phyloP scores from a whole-genome alignment of 2,329 filamentous ascomycete species.

The Didymella pomorum region DNA sequence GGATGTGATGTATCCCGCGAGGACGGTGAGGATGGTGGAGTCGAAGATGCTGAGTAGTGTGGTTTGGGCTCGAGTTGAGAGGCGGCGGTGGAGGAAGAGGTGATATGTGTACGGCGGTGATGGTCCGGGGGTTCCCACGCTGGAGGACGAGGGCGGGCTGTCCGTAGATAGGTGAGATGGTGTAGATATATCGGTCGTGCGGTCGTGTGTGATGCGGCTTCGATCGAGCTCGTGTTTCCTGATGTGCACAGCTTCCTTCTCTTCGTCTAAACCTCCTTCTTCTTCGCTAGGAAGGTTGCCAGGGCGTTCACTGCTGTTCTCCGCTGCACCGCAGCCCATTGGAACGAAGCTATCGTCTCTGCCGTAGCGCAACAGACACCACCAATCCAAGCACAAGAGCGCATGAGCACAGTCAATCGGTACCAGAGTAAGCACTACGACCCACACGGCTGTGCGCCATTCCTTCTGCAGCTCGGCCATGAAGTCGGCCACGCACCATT shows the following conservation, averaged over 20 bases:
- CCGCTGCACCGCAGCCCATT: background rate
- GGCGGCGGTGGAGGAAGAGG: slow-evolving; percentile 4
- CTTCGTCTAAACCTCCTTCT: background rate
- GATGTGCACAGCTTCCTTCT: background rate
- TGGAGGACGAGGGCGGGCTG: background rate
- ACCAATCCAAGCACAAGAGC: slow-evolving; percentile 25
- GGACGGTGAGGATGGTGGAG: slow-evolving; percentile 9
- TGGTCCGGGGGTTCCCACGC: background rate
- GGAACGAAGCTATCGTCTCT: background rate
- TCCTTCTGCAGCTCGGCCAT: slow-evolving; percentile 14
- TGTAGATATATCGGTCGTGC: background rate
- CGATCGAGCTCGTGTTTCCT: background rate
- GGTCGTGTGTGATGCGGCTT: background rate
- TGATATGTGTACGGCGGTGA: slow-evolving; percentile 9
- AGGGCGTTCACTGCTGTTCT: no score
- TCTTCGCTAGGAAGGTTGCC: background rate
- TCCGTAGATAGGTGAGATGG: background rate
- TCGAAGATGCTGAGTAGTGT: slow-evolving; percentile 19
- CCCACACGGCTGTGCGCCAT: slow-evolving; percentile 24
- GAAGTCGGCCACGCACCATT: slow-evolving; percentile 22
- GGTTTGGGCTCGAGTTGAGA: background rate
- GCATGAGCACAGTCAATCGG: slow-evolving; percentile 22
- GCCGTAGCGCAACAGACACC: slow-evolving; percentile 14
- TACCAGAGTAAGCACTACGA: slow-evolving; percentile 13
- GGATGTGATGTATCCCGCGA: slow-evolving; percentile 16